These are phyloP conservation scores for Haplosporangium sp. DNA, from an alignment of 371 early-diverging fungal species.

Conservation along the genomic window DNA sequence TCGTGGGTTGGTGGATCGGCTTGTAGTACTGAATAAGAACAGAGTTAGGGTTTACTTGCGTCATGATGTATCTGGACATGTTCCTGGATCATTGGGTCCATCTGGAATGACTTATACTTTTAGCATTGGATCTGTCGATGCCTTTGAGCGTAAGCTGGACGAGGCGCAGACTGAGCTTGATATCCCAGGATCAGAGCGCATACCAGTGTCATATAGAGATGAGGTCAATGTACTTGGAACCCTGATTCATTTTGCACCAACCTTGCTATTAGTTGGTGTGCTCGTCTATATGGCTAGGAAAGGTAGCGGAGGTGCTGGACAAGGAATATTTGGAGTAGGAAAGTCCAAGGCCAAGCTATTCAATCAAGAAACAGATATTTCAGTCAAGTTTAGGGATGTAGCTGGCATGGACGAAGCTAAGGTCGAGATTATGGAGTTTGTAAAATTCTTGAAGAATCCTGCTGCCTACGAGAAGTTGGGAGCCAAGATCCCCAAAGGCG, in stretches of 20 bases:
- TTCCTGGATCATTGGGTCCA: constrained; percentile 57
- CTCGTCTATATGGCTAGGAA: constrained; percentile 88
- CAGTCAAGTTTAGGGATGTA: constrained; percentile 98
- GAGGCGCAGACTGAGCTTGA: constrained; percentile 91
- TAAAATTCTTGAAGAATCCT: constrained; percentile 99
- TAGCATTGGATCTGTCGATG: constrained; percentile 95
- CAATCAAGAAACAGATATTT: constrained; percentile 96
- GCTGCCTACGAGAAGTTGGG: constrained; percentile 96
- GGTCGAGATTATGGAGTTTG: constrained; percentile 99
- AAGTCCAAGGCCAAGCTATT: constrained; percentile 96
- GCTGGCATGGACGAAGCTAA: constrained; percentile 99
- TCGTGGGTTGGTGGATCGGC: constrained; percentile 91
- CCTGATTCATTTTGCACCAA: constrained; percentile 92
- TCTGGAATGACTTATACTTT: constrained; percentile 71
- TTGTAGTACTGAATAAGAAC: constrained; percentile 88
- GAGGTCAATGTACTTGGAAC: constrained; percentile 79
- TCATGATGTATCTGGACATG: constrained; percentile 70
- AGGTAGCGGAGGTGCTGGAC: constrained; percentile 77
- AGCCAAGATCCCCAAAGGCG: constrained; percentile 99
- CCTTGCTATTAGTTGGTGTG: constrained; percentile 88
- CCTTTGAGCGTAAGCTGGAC: constrained; percentile 93
- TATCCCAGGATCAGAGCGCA: constrained; percentile 88
- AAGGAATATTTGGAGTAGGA: constrained; percentile 96
- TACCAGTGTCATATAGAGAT: constrained; percentile 90
- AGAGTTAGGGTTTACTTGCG: constrained; percentile 85